phyloP scores from a whole-genome alignment of 2,329 filamentous ascomycete genomes.

The Phyllosticta citriasiana region DNA sequence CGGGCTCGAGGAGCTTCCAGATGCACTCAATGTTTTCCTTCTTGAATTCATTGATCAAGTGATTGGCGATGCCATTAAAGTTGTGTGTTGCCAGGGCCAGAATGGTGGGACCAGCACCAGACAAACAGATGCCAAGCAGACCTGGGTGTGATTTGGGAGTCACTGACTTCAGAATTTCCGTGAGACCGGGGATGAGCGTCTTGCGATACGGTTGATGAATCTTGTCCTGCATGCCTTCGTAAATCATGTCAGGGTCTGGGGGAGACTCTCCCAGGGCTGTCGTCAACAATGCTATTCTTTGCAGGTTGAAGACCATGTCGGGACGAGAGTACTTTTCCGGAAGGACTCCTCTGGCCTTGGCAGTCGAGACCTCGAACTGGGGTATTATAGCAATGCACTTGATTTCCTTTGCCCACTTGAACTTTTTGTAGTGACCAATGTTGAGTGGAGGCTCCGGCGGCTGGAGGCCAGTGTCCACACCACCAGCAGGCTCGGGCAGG shows the following conservation, averaged over 20 bases:
- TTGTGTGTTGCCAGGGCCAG: constrained; percentile 83
- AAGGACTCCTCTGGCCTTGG: constrained; percentile 76
- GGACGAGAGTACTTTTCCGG: constrained; percentile 68
- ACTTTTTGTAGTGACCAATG: constrained; percentile 95
- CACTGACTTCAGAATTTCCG: constrained; percentile 83
- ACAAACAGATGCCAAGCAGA: constrained; percentile 86
- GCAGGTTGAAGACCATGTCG: constrained; percentile 92
- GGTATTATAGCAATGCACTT: constrained; percentile 96
- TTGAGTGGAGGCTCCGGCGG: constrained; percentile 83
- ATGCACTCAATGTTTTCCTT: constrained; percentile 64
- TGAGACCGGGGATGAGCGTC: constrained; percentile 80
- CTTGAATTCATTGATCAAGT: constrained; percentile 66
- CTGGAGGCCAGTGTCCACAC: constrained; percentile 75
- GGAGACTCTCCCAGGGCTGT: constrained; percentile 83
- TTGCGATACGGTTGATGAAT: constrained; percentile 95
- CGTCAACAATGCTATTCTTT: constrained; percentile 82
- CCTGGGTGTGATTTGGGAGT: constrained; percentile 80
- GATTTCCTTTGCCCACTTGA: constrained; percentile 87
- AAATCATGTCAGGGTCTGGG: constrained; percentile 86
- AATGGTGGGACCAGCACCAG: constrained; percentile 90
- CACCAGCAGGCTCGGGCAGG: constrained; percentile 78
- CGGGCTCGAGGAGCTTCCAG: constrained; percentile 83
- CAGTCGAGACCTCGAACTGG: constrained; percentile 90
- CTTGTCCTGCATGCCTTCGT: constrained; percentile 97
- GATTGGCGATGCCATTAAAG: constrained; percentile 75